phyloP scores from a whole-genome alignment of 139 green algal genomes.

The Chlamydomonas sp. region DNA sequence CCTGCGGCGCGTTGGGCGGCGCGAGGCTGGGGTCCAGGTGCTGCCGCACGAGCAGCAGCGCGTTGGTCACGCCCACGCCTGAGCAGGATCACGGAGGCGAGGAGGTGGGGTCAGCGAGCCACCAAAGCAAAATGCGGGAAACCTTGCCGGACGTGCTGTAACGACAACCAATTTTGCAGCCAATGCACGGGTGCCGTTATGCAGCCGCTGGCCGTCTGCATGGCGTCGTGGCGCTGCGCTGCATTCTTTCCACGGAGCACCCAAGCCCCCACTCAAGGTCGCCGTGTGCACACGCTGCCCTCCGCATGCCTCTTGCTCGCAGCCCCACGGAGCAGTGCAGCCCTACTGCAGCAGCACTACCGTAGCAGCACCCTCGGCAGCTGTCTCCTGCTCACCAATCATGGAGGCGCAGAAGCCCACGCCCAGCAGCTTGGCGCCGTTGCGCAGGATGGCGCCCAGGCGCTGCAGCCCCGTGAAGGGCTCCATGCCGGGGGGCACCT shows the following conservation, averaged over 20 bases:
- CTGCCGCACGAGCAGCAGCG: slow-evolving; percentile 66
- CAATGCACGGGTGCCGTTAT: no score
- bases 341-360: not conserved
- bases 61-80: slow-evolving; percentile 94
- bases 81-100: not conserved
- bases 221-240: no score
- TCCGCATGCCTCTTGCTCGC: no score
- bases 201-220: no score
- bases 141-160: no score
- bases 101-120: not conserved
- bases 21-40: slow-evolving; percentile 79
- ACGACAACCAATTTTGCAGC: no score
- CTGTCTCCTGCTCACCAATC: slow-evolving; percentile 49
- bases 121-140: not conserved
- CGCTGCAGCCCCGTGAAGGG: slow-evolving; percentile 86
- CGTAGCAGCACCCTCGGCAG: not conserved
- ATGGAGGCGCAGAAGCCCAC: slow-evolving; percentile 86
- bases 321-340: no score
- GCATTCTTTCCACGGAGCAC: no score
- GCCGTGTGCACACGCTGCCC: no score
- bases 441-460: slow-evolving; percentile 79
- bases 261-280: no score
- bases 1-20: slow-evolving; percentile 79
- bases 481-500: slow-evolving; percentile 68
- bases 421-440: slow-evolving; percentile 91